A percentile compares a stretch with the other conserved stretches of the same genome.
These are phyloP conservation scores for Helicostylum pulchrum DNA, from an alignment of 192 early-diverging fungal species.

Conservation along the genomic window DNA sequence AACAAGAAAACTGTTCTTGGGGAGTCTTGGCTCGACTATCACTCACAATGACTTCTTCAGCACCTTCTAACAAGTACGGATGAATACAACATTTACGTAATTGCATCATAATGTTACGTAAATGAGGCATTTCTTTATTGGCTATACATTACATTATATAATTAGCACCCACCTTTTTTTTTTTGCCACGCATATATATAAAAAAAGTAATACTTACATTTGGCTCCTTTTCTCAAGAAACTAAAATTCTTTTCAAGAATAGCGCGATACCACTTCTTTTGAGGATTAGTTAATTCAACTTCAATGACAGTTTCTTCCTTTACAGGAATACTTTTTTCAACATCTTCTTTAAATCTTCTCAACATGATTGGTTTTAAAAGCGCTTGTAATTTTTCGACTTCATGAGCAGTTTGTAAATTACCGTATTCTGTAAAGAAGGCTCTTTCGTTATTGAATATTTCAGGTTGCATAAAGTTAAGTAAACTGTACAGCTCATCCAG, in stretches of 20 bases:
- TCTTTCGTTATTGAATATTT: conserved; percentile 55
- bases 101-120: conserved; percentile 88
- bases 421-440: conserved; percentile 72
- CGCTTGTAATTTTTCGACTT: conserved; percentile 75
- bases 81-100: conserved; percentile 88
- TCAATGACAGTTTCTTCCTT: conserved; percentile 90
- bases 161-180: neutral
- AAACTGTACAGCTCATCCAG: conserved; percentile 80
- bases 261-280: conserved; percentile 84
- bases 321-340: conserved; percentile 82
- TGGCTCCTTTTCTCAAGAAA: conserved; percentile 75
- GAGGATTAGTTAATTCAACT: conserved; percentile 78
- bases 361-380: conserved; percentile 84
- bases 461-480: conserved; percentile 79
- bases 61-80: conserved; percentile 73
- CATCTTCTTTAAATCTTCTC: conserved; percentile 85
- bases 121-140: conserved; percentile 62
- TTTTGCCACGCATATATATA: neutral
- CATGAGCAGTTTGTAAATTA: conserved; percentile 59
- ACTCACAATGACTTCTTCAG: conserved; percentile 72
- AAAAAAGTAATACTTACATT: conserved; percentile 30
- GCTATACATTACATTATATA: conserved; percentile 16
- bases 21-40: conserved; percentile 55
- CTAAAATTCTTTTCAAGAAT: conserved; percentile 81
- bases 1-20: conserved; percentile 63